Conservation (phyloP, 257 asterid genomes). For the Solanum appendiculatum region DNA sequence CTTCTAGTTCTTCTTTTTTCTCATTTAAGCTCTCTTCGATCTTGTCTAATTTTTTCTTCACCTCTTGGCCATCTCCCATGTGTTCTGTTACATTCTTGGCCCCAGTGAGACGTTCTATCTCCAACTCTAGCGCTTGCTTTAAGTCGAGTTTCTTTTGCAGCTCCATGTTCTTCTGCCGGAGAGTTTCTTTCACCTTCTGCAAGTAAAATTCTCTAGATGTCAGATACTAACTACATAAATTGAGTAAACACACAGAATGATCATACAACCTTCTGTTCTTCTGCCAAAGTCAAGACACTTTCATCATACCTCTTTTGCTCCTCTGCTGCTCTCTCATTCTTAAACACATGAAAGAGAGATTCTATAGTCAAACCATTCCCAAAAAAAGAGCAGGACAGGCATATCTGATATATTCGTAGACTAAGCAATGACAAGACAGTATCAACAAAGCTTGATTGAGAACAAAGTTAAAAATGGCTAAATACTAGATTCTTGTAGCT, state of each 20-base stretch:
- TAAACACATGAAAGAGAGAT: not conserved
- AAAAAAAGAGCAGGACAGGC: not conserved
- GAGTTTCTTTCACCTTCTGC: slow-evolving; percentile 55
- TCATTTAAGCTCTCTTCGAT: slow-evolving; percentile 44
- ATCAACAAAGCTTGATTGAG: not conserved
- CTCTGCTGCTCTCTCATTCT: slow-evolving; percentile 58
- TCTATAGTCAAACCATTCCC: slow-evolving; percentile 12
- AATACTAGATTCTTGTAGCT: not conserved
- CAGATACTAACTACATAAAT: not conserved
- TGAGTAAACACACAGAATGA: not conserved
- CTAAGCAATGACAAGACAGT: not conserved
- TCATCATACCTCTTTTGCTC: slow-evolving; percentile 50
- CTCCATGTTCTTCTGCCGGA: slow-evolving; percentile 37
- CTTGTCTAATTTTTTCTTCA: slow-evolving; percentile 24
- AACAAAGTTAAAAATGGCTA: not conserved
- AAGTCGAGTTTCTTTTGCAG: slow-evolving; percentile 56
- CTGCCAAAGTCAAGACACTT: slow-evolving; percentile 46
- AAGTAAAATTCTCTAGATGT: slow-evolving; percentile 3
- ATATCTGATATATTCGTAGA: not conserved
- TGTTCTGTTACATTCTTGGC: slow-evolving; percentile 43
- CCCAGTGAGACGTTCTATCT: slow-evolving; percentile 51
- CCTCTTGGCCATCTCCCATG: slow-evolving; percentile 48
- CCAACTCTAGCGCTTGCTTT: slow-evolving; percentile 56
- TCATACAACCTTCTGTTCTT: slow-evolving; percentile 54
- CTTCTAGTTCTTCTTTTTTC: slow-evolving; percentile 47